phyloP scores from a whole-genome alignment of 179 eudicot genomes.

The Beta macrorhiza region DNA sequence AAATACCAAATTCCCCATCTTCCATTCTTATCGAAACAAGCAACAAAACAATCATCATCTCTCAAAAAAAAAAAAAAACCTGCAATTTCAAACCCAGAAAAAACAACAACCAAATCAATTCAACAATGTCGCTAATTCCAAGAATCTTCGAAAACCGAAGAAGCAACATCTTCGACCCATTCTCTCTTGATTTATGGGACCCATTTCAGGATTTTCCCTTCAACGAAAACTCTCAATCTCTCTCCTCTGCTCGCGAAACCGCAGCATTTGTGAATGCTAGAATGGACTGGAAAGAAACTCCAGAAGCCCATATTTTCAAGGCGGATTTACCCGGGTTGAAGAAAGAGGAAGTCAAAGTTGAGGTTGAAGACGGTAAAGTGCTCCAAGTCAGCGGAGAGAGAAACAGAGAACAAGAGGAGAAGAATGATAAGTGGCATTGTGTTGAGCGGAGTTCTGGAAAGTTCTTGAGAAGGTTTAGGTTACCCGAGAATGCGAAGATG shows the following conservation, averaged over 20 bases:
- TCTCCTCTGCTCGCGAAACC: conserved; percentile 15
- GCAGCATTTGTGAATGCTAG: conserved; percentile 28
- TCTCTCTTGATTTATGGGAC: conserved; percentile 39
- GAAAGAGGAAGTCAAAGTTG: no score
- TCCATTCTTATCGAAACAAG: no score
- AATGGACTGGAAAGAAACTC: conserved; percentile 56
- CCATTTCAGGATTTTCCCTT: conserved; percentile 3
- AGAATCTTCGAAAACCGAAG: conserved; percentile 24
- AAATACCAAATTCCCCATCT: no score
- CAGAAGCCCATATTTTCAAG: conserved; percentile 50
- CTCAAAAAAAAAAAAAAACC: no score
- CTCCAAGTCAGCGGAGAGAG: conserved; percentile 47
- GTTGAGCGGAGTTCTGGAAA: conserved; percentile 8
- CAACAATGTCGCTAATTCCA: conserved; percentile 37
- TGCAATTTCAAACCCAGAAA: no score
- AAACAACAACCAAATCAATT: no score
- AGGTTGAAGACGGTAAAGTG: conserved; percentile 24
- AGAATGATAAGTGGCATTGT: conserved; percentile 27
- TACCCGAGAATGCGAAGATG: no score
- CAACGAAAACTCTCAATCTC: neutral
- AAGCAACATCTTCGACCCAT: conserved; percentile 22
- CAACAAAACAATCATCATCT: no score
- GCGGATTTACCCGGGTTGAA: conserved; percentile 35
- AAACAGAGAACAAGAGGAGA: conserved; percentile 43
- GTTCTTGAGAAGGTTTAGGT: no score